A percentile compares a stretch with the other conserved stretches of the same genome.
Conservation (phyloP, 2,329 filamentous ascomycete genomes). For the Aspergillus melleus region DNA sequence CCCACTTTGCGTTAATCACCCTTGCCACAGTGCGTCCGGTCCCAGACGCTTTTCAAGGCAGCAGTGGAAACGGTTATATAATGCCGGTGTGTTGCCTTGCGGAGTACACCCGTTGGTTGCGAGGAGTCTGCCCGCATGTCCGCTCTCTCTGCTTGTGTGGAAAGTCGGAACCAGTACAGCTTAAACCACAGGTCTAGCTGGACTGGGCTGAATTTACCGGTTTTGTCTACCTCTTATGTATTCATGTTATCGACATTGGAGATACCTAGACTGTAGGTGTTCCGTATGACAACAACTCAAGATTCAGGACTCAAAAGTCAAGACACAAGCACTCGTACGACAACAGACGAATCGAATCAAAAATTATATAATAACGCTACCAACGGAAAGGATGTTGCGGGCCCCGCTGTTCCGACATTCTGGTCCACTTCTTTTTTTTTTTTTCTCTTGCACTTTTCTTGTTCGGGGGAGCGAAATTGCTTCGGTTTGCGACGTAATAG, state of each 20-base stretch:
- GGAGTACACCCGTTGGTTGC: too few species aligned
- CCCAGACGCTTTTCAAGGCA: background rate
- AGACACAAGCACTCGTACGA: background rate
- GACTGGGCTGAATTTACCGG: background rate
- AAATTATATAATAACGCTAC: constrained; percentile 1
- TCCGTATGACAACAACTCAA: too few species aligned
- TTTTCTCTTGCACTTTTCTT: background rate
- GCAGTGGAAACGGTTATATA: background rate
- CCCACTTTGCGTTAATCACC: background rate
- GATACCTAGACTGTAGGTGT: background rate
- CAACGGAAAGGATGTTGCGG: constrained; percentile 4
- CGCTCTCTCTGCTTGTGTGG: too few species aligned
- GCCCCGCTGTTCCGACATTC: constrained; percentile 19
- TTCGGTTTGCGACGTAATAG: background rate
- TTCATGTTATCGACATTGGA: too few species aligned
- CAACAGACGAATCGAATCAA: background rate
- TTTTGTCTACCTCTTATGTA: too few species aligned
- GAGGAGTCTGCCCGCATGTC: too few species aligned
- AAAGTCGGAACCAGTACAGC: background rate
- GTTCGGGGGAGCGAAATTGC: constrained; percentile 2
- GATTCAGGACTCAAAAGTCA: too few species aligned
- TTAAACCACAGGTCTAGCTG: background rate
- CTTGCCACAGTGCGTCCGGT: background rate
- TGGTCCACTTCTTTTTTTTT: constrained; percentile 13
- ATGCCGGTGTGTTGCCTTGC: background rate